Base-by-base conservation (phyloP, 2,329 filamentous ascomycete species). In the Fusarium robinianum region DNA sequence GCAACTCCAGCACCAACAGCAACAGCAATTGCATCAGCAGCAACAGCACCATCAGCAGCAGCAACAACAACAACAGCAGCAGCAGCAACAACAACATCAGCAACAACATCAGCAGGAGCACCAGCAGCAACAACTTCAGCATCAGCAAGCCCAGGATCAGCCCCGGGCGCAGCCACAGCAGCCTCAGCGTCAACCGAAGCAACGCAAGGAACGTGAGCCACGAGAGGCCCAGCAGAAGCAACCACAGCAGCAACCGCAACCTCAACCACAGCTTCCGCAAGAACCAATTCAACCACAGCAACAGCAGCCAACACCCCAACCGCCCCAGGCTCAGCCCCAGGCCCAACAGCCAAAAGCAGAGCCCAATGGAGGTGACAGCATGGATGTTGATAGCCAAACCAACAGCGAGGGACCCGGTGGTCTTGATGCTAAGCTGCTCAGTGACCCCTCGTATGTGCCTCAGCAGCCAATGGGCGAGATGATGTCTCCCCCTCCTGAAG, bases 401-500 rank as follows among this genome's bases (percentile, higher is more conserved):
- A 78, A 78, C 17, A 72, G 62, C 5, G 76, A 78, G 23, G 72
- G 70, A 4, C 63, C 67, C n/a, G 68, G 68, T 40, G 69, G 69
- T 11, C 51, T 76, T 22, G 75, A 77, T 8, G 65, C 70, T 17
- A 80, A 77, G 58, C 61, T 78, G 29, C 61, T 76, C 6, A 74
- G 74, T 31, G 75, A 74, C 15, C 64, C 72, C 3, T 75, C 76
- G 4, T 81, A 76, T 51, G 70, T 79, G 8, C 76, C 76, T 0
- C 68, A 74, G 3, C 70, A 77, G 27, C 79, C 80, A 5, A 75
- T 81, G 75, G 80, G 80, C 1, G 65, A 70, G 15, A 76, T 78
- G 70, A 83, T 83, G 80, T 81, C 80, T 4, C 74, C 80, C 3
- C 82, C 82, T 4, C 81, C 81, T 2, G 79, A 84, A 57, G 82